These are phyloP conservation scores for Syzygium malaccense DNA, from an alignment of 441 rosid genomes.

Conservation along the genomic window DNA sequence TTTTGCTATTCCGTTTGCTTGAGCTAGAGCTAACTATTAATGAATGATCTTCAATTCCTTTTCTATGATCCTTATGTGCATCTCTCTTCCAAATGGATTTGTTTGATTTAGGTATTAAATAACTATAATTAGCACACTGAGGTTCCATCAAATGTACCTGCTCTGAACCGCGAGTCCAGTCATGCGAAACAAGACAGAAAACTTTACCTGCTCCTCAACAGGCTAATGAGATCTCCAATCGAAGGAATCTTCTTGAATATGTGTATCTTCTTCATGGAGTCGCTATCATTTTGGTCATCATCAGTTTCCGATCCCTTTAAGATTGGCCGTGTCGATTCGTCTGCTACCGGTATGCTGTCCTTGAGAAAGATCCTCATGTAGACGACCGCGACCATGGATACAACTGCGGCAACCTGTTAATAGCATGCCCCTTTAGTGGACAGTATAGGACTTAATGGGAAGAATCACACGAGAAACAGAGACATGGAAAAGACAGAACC, in stretches of 20 bases:
- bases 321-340: conserved; percentile 38
- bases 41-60: neutral
- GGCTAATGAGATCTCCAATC: conserved; percentile 29
- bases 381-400: conserved; percentile 40
- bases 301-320: conserved; percentile 23
- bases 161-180: neutral
- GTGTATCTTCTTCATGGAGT: conserved; percentile 9
- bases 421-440: neutral
- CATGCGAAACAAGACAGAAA: neutral
- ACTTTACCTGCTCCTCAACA: conserved; percentile 56
- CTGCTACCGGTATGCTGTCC: conserved; percentile 25
- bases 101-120: neutral
- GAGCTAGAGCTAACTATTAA: neutral
- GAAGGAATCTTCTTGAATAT: conserved; percentile 35
- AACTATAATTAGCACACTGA: neutral
- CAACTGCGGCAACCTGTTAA: conserved; percentile 50
- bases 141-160: neutral
- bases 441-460: neutral
- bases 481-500: conserved; percentile 19
- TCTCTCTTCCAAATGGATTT: neutral
- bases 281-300: conserved; percentile 12
- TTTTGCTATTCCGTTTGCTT: neutral
- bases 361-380: conserved; percentile 80
- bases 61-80: neutral
- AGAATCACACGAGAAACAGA: neutral